Percentiles rank a stretch among this genome's conserved stretches.
Conservation (phyloP, 768 basidiomycete species). For the Rubroboletus satanas region DNA sequence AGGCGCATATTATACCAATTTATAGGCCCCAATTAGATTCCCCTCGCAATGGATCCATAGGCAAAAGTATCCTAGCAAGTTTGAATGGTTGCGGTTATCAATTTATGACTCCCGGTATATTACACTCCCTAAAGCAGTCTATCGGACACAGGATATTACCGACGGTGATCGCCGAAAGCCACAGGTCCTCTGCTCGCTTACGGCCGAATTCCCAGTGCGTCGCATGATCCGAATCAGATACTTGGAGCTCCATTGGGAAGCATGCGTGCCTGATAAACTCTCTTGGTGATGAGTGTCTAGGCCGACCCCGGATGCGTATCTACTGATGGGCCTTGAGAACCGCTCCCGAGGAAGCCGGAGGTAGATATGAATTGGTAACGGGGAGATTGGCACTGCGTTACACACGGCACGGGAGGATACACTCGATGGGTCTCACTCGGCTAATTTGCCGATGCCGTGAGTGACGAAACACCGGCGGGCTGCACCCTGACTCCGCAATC, state of each 20-base stretch:
- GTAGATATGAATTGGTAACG: neutral
- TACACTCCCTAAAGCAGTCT: neutral
- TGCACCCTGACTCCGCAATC: too few species aligned
- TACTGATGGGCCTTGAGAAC: neutral
- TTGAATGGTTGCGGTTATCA: neutral
- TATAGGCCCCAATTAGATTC: slow-evolving; percentile 70
- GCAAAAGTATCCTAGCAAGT: neutral
- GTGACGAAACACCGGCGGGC: too few species aligned
- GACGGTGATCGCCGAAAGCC: neutral
- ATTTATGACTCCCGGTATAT: neutral
- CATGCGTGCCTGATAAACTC: neutral
- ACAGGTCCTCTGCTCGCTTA: neutral
- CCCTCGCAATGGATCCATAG: neutral
- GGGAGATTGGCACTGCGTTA: neutral
- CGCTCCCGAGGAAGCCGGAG: neutral
- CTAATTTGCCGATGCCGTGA: too few species aligned
- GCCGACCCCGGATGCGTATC: too few species aligned
- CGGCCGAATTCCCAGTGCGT: neutral
- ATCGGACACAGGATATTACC: neutral
- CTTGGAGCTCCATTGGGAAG: neutral
- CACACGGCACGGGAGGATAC: neutral
- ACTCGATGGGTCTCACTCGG: too few species aligned
- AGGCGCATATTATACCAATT: slow-evolving; percentile 83
- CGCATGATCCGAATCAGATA: neutral
- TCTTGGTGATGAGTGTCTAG: too few species aligned